Percentiles rank a stretch among this genome's conserved stretches.
These are phyloP conservation scores for Saxophila tyrrhenica DNA, from an alignment of 495 filamentous ascomycete species.

Conservation along the genomic window DNA sequence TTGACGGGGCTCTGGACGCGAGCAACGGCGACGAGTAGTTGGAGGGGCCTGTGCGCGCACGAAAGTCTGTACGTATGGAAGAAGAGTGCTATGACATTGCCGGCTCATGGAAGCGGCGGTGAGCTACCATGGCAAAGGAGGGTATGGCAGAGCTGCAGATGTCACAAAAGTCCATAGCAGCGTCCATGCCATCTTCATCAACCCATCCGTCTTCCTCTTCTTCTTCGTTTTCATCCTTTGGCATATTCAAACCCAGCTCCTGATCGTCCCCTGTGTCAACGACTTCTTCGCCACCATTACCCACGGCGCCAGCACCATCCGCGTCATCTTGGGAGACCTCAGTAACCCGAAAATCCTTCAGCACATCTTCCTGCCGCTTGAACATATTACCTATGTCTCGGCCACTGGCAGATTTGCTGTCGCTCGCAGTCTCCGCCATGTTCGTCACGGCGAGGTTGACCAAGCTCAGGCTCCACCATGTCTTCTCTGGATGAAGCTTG, in stretches of 20 bases:
- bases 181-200: conserved; percentile 29
- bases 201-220: conserved; percentile 32
- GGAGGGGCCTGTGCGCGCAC: too few species aligned
- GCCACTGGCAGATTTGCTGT: conserved; percentile 26
- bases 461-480: conserved; percentile 66
- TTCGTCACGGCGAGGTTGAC: conserved; percentile 82
- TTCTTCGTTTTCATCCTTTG: not conserved
- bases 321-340: conserved; percentile 26
- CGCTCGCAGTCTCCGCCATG: conserved; percentile 52
- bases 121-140: conserved; percentile 59
- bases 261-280: not conserved
- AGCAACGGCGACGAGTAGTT: too few species aligned
- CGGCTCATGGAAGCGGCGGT: conserved; percentile 55
- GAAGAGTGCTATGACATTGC: not conserved
- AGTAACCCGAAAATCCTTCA: conserved; percentile 51
- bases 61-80: not conserved
- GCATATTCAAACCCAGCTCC: not conserved
- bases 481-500: conserved; percentile 55
- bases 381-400: conserved; percentile 34
- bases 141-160: conserved; percentile 57
- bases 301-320: not conserved
- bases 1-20: too few species aligned
- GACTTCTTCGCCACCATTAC: not conserved
- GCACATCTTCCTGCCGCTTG: conserved; percentile 47
- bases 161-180: conserved; percentile 33